phyloP scores from a whole-genome alignment of 352 stramenopile genomes.

The Pythium chondricola region DNA sequence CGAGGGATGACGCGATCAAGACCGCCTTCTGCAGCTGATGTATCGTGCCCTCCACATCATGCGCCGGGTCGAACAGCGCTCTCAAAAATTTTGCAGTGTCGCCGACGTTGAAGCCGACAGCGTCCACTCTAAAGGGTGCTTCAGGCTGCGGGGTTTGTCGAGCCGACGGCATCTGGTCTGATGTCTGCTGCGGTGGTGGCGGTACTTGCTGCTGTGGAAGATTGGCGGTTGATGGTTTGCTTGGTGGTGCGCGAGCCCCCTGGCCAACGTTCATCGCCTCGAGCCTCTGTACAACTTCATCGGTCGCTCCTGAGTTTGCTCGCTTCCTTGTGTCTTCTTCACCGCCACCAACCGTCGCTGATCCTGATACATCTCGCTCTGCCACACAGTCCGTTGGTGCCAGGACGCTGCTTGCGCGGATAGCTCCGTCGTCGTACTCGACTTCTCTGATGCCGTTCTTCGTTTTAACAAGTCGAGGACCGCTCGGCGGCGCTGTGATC shows the following conservation, averaged over 20 bases:
- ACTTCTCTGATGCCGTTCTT: constrained; percentile 55
- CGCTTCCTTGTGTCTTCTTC: not conserved
- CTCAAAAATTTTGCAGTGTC: constrained; percentile 42
- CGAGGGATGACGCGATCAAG: constrained; percentile 18
- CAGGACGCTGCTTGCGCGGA: no score
- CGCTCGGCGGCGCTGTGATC: constrained; percentile 25
- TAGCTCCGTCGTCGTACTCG: not conserved
- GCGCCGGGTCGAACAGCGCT: constrained; percentile 41
- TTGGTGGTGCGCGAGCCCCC: no score
- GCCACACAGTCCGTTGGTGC: no score
- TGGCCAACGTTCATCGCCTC: no score
- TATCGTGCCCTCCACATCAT: constrained; percentile 55
- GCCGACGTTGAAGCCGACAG: constrained; percentile 9
- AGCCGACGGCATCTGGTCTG: no score
- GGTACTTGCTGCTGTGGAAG: no score
- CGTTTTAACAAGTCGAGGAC: constrained; percentile 32
- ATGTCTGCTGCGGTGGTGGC: no score
- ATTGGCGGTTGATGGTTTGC: no score
- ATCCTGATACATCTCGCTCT: not conserved
- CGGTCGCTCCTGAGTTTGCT: not conserved
- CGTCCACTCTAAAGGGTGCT: constrained; percentile 6
- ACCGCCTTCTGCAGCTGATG: constrained; percentile 33
- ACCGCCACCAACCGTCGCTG: not conserved
- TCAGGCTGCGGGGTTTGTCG: not conserved
- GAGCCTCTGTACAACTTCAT: constrained; percentile 12